Conservation (phyloP, 1,284 basidiomycete species). For the Ustilago shanxiensis region DNA sequence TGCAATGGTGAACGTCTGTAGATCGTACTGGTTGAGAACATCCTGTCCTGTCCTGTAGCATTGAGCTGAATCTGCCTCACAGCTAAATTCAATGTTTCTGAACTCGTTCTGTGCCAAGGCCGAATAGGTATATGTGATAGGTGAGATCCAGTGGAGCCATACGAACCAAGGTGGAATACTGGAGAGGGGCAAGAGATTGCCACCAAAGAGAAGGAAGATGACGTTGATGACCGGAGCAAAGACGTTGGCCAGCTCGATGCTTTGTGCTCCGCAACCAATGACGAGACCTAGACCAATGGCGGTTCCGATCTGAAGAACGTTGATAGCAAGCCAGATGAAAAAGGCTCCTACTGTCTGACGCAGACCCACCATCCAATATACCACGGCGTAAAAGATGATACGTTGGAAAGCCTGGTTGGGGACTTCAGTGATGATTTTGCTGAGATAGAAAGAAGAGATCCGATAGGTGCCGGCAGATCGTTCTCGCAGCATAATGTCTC, state of each 20-base stretch:
- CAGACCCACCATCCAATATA: slow-evolving; percentile 58
- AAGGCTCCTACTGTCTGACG: slow-evolving; percentile 32
- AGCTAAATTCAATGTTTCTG: slow-evolving; percentile 29
- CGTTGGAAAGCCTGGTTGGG: slow-evolving; percentile 52
- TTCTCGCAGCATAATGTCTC: slow-evolving; percentile 54
- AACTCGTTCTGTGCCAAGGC: slow-evolving; percentile 59
- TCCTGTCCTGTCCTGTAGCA: slow-evolving; percentile 55
- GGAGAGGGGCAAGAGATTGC: slow-evolving; percentile 49
- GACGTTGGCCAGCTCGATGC: slow-evolving; percentile 53
- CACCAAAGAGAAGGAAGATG: slow-evolving; percentile 57
- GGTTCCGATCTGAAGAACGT: slow-evolving; percentile 38
- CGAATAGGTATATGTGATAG: slow-evolving; percentile 56
- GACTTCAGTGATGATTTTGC: slow-evolving; percentile 52
- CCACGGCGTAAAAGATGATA: slow-evolving; percentile 29
- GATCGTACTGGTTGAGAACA: slow-evolving; percentile 53
- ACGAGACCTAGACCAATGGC: slow-evolving; percentile 43
- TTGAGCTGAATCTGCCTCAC: slow-evolving; percentile 31
- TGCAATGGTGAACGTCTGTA: slow-evolving; percentile 51
- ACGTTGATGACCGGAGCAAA: slow-evolving; percentile 61
- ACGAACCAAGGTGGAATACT: slow-evolving; percentile 57
- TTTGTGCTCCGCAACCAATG: slow-evolving; percentile 44
- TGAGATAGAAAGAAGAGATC: slow-evolving; percentile 50
- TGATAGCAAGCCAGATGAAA: slow-evolving; percentile 57
- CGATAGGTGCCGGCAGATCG: slow-evolving; percentile 53
- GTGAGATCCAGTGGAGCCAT: slow-evolving; percentile 57